A percentile compares a stretch with the other conserved stretches of the same genome.
Evolutionary conservation across 169 alveolate species (phyloP).

Genomic region (Eimeria acervulina): DNA sequence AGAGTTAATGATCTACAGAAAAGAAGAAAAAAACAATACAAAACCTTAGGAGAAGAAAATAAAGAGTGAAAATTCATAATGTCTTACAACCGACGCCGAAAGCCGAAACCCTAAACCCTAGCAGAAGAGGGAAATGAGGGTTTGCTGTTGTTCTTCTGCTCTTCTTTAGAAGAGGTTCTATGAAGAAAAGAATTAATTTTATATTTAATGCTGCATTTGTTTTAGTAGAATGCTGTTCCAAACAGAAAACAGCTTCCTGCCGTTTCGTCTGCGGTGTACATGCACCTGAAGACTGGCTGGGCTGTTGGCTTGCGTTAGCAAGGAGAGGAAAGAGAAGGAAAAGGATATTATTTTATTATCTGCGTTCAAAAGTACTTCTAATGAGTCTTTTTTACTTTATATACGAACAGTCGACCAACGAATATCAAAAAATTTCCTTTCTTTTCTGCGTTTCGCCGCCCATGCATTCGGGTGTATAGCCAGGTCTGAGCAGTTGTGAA

Average conservation of each 20-base stretch:
- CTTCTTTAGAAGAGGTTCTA: background rate
- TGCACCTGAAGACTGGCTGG: conserved; percentile 4
- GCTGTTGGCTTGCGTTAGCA: background rate
- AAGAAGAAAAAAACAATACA: background rate
- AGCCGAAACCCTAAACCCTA: background rate
- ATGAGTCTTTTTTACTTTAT: background rate
- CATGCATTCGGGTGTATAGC: conserved; percentile 22
- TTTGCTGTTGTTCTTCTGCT: background rate
- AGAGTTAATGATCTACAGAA: background rate
- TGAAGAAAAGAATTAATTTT: too few relatives aligned
- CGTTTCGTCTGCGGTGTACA: conserved; percentile 11
- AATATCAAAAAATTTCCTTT: background rate
- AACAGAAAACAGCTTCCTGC: background rate
- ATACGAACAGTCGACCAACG: background rate
- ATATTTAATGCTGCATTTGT: too few relatives aligned
- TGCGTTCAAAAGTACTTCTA: background rate
- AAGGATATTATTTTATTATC: background rate
- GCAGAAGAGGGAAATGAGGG: background rate
- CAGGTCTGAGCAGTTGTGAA: background rate
- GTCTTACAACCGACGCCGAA: background rate
- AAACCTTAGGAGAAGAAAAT: too few relatives aligned
- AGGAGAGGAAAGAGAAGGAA: background rate
- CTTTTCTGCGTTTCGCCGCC: conserved; percentile 19
- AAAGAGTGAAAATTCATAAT: too few relatives aligned
- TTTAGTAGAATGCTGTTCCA: too few relatives aligned